Conservation (phyloP, 306 rosid genomes). For the Medicago lupulina region DNA sequence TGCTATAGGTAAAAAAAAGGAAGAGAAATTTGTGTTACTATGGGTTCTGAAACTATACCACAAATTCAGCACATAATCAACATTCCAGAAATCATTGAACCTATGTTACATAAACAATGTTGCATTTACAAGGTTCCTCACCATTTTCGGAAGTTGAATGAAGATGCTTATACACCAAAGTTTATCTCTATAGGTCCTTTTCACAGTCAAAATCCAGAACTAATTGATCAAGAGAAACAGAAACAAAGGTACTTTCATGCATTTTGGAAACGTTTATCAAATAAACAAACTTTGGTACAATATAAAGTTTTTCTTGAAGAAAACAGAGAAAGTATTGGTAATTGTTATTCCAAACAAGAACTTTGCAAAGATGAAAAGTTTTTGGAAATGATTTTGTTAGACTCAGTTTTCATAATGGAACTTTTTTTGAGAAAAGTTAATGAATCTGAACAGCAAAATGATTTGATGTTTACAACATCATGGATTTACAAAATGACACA, state of each 20-base stretch:
- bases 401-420: slow-evolving; percentile 46
- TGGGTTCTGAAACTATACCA: slow-evolving; percentile 25
- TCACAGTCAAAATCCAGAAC: slow-evolving; percentile 24
- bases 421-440: slow-evolving; percentile 30
- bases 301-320: slow-evolving; percentile 32
- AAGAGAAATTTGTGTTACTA: slow-evolving; percentile 26
- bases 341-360: slow-evolving; percentile 32
- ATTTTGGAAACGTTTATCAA: slow-evolving; percentile 34
- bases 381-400: slow-evolving; percentile 31
- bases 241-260: slow-evolving; percentile 43
- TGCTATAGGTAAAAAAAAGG: background rate
- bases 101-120: slow-evolving; percentile 19
- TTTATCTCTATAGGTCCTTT: slow-evolving; percentile 48
- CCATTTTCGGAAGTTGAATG: slow-evolving; percentile 32
- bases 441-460: slow-evolving; percentile 18
- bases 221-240: slow-evolving; percentile 35
- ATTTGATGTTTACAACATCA: slow-evolving; percentile 40
- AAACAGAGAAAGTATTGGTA: slow-evolving; percentile 1
- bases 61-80: slow-evolving; percentile 34
- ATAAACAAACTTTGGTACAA: slow-evolving; percentile 18
- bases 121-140: slow-evolving; percentile 48
- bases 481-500: slow-evolving; percentile 35
- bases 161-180: slow-evolving; percentile 36
- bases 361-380: background rate
- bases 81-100: slow-evolving; percentile 38